Base-by-base conservation (phyloP, 805 yeast genomes). In the Wickerhamomyces silvicola region DNA sequence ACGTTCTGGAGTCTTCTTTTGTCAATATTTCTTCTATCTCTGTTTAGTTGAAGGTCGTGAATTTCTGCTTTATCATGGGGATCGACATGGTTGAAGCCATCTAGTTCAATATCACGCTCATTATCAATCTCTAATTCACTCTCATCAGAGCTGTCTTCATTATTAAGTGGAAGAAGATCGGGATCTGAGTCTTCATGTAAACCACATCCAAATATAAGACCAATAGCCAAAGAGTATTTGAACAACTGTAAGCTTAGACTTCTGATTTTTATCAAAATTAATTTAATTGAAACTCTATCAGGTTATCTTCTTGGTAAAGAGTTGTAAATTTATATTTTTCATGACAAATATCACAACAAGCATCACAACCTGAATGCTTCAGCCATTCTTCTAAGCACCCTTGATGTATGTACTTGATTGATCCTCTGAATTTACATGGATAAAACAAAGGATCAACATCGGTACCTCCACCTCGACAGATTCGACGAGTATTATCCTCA, bases 351-450 rank as follows among this genome's bases (percentile, higher is more conserved):
- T 90, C 97, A 68, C 97, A 92, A 23, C 72, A 66, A 10, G 78
- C 66, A 21, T 69, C 68, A 37, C 78, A 75, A 18, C 61, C 60
- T 16, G 50, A 45, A 33, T 45, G 87, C 31, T 69, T 66, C 24
- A 92, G 70, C 98, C 98, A 90, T 49, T 85, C 92, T 47, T 77
- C 62, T 28, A 90, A 59, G 56, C 99, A 92, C 35, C 81, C 94
- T 56, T 90, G 94, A 56, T 92, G 99, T 33, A 92, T 84, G 49
- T 78, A 88, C 53, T 81, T 81, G 54, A 92, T 94, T 10, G 95
- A 81, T 2, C 99, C 99, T 32, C 86, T 69, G 59, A 98, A 92
- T 49, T 75, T 79, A 59, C 99, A 92, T 4, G 98, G 98, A 56
- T 83, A 88, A 42, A 72, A 80, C 28, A 92, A 63, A 4, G 96